Conservation (phyloP, 225 moss, liverwort and hornwort genomes). For the Pseudisothecium myosuroides region DNA sequence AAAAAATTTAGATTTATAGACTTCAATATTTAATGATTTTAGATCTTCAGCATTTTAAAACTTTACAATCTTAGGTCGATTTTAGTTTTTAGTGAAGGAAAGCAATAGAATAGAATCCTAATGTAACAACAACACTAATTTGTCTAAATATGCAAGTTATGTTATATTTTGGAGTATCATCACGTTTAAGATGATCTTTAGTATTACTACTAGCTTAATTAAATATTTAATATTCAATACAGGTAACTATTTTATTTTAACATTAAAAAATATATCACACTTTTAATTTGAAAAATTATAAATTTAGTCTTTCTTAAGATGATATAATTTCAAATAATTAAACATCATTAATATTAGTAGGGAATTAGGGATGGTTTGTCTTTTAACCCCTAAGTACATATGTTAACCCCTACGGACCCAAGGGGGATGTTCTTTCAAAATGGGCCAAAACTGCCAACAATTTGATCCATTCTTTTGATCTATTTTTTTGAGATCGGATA, state of each 20-base stretch:
- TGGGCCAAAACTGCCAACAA: too few relatives aligned
- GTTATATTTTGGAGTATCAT: not conserved
- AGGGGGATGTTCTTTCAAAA: too few relatives aligned
- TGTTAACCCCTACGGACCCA: too few relatives aligned
- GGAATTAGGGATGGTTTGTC: too few relatives aligned
- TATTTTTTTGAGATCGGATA: too few relatives aligned
- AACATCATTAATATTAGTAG: fast-evolving
- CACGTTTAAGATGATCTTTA: not conserved
- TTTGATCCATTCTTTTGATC: too few relatives aligned
- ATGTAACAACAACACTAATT: not conserved
- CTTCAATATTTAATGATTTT: not conserved
- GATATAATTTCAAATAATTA: not conserved
- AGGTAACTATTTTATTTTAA: not conserved
- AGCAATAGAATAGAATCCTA: not conserved
- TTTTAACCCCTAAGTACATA: too few relatives aligned
- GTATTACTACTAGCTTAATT: not conserved
- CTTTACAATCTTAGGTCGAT: not conserved
- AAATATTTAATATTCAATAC: not conserved
- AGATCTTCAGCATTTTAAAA: not conserved
- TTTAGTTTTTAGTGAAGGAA: not conserved
- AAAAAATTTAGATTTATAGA: too few relatives aligned
- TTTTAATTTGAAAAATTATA: not conserved
- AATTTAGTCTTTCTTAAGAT: fast-evolving
- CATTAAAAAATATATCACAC: not conserved
- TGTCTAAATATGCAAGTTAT: not conserved